Percentiles rank a stretch among this genome's conserved stretches.
phyloP scores from a whole-genome alignment of 2,329 filamentous ascomycete genomes.

The Cladophialophora immunda region DNA sequence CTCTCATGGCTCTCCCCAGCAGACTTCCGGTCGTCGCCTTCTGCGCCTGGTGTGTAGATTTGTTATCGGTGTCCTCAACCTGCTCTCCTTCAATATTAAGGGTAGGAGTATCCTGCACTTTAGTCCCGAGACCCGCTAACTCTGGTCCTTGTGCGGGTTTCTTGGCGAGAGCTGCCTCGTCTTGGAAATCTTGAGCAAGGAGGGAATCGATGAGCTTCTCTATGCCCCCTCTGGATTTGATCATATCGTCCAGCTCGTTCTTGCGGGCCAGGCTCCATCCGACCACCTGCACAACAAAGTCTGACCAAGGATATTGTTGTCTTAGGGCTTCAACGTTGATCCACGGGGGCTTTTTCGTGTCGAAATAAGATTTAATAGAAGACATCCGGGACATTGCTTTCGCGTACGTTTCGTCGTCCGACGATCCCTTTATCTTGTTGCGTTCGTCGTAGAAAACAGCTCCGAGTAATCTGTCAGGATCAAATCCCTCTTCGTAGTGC shows the following conservation, averaged over 20 bases:
- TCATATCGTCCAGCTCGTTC: slow-evolving; percentile 25
- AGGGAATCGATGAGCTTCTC: slow-evolving; percentile 24
- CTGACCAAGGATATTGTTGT: slow-evolving; percentile 58
- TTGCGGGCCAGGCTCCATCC: slow-evolving; percentile 50
- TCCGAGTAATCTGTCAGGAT: slow-evolving; percentile 51
- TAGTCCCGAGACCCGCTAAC: background rate
- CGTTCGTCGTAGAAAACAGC: slow-evolving; percentile 53
- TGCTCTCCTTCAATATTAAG: background rate
- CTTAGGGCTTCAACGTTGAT: slow-evolving; percentile 57
- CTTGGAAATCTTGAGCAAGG: slow-evolving; percentile 12
- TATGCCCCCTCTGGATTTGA: slow-evolving; percentile 30
- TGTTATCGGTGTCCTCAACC: background rate
- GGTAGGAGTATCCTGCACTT: background rate
- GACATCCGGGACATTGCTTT: slow-evolving; percentile 16
- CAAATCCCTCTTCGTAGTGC: slow-evolving; percentile 45
- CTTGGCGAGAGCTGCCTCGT: slow-evolving; percentile 1
- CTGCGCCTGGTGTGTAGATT: background rate
- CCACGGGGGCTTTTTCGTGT: slow-evolving; percentile 45
- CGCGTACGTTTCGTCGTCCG: background rate
- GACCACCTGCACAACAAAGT: slow-evolving; percentile 55
- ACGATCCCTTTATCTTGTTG: slow-evolving; percentile 10
- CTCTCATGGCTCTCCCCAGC: slow-evolving; percentile 10
- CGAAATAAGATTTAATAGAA: slow-evolving; percentile 41
- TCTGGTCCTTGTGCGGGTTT: background rate
- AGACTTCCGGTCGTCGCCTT: background rate